Evolutionary conservation across 1,284 basidiomycete genomes (phyloP).

Genomic region (Agaricales sp.): DNA sequence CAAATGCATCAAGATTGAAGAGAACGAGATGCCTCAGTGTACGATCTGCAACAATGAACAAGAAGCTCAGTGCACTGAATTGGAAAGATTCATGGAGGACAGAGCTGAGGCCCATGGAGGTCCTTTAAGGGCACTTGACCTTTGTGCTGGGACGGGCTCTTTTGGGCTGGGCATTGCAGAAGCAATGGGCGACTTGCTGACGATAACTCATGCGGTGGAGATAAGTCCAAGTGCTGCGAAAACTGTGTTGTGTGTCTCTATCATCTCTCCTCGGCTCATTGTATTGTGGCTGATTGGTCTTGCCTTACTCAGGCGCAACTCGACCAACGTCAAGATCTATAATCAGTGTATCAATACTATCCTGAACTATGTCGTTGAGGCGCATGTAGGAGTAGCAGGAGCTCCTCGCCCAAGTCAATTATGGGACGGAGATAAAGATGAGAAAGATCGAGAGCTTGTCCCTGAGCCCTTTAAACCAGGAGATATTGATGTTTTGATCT

Average conservation of each 20-base stretch:
- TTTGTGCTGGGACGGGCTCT: slow-evolving; percentile 57
- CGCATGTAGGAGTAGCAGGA: slow-evolving; percentile 25
- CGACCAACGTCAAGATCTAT: slow-evolving; percentile 28
- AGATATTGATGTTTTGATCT: slow-evolving; percentile 48
- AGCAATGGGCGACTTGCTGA: slow-evolving; percentile 32
- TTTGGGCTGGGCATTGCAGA: slow-evolving; percentile 48
- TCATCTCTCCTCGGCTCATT: neutral
- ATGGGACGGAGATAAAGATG: slow-evolving; percentile 19
- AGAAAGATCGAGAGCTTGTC: slow-evolving; percentile 16
- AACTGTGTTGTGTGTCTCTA: slow-evolving; percentile 38
- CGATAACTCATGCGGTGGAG: slow-evolving; percentile 55
- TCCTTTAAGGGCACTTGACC: slow-evolving; percentile 42
- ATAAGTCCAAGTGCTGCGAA: slow-evolving; percentile 59
- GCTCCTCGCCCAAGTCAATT: slow-evolving; percentile 27
- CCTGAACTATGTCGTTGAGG: slow-evolving; percentile 43
- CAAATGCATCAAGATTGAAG: too few species aligned
- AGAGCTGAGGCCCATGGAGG: too few species aligned
- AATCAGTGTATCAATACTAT: slow-evolving; percentile 56
- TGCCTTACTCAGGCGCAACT: slow-evolving; percentile 22
- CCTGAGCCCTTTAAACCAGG: slow-evolving; percentile 36
- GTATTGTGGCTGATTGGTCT: too few species aligned
- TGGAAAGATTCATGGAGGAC: too few species aligned
- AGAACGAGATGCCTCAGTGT: too few species aligned
- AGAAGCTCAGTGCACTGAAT: too few species aligned
- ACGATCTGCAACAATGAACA: too few species aligned